A percentile compares a stretch with the other conserved stretches of the same genome.
These are phyloP conservation scores for Solanum corneliomulleri DNA, from an alignment of 257 asterid species.

Conservation along the genomic window DNA sequence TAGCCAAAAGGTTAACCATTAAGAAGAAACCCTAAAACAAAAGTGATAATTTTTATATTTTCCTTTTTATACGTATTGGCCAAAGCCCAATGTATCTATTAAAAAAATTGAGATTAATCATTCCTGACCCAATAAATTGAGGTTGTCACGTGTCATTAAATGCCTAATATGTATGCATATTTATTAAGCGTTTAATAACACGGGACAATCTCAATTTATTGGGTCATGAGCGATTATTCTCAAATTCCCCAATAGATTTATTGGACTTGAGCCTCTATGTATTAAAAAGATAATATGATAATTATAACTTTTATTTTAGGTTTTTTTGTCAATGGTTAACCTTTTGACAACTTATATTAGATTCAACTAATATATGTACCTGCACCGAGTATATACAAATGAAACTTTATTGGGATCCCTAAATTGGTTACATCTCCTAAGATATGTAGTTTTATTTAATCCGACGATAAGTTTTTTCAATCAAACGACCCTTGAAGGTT, in stretches of 20 bases:
- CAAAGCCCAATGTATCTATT: background rate
- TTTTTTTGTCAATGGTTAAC: background rate
- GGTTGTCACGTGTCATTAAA: background rate
- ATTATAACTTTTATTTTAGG: background rate
- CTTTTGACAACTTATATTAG: background rate
- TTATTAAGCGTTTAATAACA: no score
- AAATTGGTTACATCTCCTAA: background rate
- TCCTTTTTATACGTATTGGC: background rate
- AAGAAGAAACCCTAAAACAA: background rate
- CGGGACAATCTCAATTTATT: background rate
- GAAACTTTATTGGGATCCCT: background rate
- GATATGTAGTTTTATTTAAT: background rate
- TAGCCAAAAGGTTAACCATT: background rate
- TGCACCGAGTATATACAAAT: background rate
- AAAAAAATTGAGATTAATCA: background rate
- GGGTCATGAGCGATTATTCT: background rate
- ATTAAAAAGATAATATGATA: background rate
- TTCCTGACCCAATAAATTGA: background rate
- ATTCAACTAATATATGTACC: background rate
- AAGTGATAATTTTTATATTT: background rate
- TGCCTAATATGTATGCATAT: background rate
- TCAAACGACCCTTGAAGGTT: background rate
- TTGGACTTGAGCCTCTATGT: background rate
- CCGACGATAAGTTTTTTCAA: no score
- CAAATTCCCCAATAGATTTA: background rate